Conservation (phyloP, 2,329 filamentous ascomycete genomes). For the Fusarium zealandicum region DNA sequence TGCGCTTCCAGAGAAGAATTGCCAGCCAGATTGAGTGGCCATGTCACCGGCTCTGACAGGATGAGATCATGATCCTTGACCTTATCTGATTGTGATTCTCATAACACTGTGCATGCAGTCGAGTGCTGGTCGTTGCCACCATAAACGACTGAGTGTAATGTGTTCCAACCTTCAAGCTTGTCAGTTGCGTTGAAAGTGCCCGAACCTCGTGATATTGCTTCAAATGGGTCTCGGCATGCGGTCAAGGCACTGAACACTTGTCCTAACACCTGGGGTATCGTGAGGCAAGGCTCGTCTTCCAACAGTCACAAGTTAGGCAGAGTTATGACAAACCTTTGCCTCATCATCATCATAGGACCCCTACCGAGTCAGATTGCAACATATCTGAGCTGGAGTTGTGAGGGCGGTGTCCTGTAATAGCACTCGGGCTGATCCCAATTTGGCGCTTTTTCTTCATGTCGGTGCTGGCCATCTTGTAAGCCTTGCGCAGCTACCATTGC, state of each 20-base stretch:
- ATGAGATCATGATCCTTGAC: background rate
- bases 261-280: no score
- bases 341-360: no score
- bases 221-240: no score
- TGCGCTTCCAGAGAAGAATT: background rate
- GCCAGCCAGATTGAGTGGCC: background rate
- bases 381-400: no score
- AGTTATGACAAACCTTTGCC: no score
- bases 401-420: background rate
- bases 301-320: no score
- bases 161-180: slow-evolving; percentile 7
- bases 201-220: background rate
- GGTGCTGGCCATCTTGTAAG: background rate
- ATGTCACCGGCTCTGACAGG: background rate
- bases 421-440: slow-evolving; percentile 31
- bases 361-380: no score
- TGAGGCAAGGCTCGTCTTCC: no score
- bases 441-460: slow-evolving; percentile 14
- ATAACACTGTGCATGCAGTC: background rate
- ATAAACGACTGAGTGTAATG: slow-evolving; percentile 13
- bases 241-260: no score
- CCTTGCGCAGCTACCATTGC: slow-evolving; percentile 7
- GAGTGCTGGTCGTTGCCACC: slow-evolving; percentile 3
- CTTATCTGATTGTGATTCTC: background rate
- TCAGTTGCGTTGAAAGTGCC: background rate